A percentile compares a stretch with the other conserved stretches of the same genome.
Conservation (phyloP, 108 stramenopile species). For the Nitzschia inconspicua region DNA sequence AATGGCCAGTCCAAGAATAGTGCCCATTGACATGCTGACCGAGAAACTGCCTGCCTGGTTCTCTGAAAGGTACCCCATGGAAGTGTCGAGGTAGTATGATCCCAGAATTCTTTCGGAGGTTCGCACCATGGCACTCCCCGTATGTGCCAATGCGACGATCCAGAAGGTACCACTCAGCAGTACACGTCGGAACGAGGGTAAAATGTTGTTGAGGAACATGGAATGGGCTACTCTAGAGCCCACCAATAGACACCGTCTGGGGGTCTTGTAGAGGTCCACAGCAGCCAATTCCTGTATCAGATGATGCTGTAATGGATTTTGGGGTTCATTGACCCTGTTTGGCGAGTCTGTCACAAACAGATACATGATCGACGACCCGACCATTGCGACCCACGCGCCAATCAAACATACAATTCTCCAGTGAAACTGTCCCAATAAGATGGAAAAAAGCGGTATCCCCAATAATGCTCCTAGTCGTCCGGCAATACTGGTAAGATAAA, state of each 20-base stretch:
- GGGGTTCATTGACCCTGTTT: constrained; percentile 55
- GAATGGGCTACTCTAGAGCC: constrained; percentile 9
- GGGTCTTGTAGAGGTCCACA: not conserved
- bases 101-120: constrained; percentile 66
- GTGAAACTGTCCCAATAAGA: constrained; percentile 41
- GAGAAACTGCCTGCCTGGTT: constrained; percentile 57
- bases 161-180: constrained; percentile 70
- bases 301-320: constrained; percentile 61
- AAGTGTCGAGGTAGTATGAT: constrained; percentile 73
- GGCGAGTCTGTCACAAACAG: constrained; percentile 64
- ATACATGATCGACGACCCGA: constrained; percentile 48
- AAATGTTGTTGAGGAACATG: constrained; percentile 26
- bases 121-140: constrained; percentile 67
- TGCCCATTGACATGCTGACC: constrained; percentile 67
- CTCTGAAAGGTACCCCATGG: constrained; percentile 50
- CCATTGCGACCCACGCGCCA: constrained; percentile 51
- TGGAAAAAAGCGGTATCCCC: constrained; percentile 56
- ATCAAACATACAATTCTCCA: constrained; percentile 62
- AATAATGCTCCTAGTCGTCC: constrained; percentile 68
- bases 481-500: constrained; percentile 66
- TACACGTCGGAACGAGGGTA: constrained; percentile 61
- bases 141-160: constrained; percentile 75
- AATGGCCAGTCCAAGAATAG: constrained; percentile 56
- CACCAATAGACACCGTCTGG: constrained; percentile 1
- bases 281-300: constrained; percentile 5